Evolutionary conservation across 1,284 basidiomycete species (phyloP), one percentile per base, ranked within the genome.

Genomic region (Ceratorhiza oryzae-sativae): DNA sequence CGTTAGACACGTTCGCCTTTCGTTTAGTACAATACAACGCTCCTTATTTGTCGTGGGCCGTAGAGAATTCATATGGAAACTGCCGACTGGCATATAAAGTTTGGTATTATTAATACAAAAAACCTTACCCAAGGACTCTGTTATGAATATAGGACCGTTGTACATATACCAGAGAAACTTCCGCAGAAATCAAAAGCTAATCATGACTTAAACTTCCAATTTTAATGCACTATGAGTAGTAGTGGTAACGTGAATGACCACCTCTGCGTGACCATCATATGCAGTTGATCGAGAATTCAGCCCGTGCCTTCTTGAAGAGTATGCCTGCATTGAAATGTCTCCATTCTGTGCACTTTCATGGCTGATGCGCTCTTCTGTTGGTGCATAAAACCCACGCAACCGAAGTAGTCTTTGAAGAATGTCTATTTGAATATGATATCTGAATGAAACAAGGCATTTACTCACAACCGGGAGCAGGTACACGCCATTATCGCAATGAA

Each of bases 381-480:
- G 56, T 18, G 42, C 41, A 25, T 60, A 60, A 27, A 68, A 71
- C 18, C 56, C 56, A 9, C 67, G 67, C 20, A 71, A 34, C 39
- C 56, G 67, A 15, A 71, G 67, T 13, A 71, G 55, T 18, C 55
- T 71, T 25, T 27, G 8, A 27, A 25, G 49, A 23, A n/a, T n/a
- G n/a, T 23, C 3, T 15, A 34, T 45, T 20, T 20, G 8, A 59
- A 18, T 8, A 27, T 6, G 12, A 23, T 23, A 20, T 36, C 10
- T 12, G 12, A 23, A n/a, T 25, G 15, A 25, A 23, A 25, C n/a
- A 10, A 23, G 13, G 34, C n/a, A n/a, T 27, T 23, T 9, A 60
- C 67, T 59, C 45, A 71, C 67, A 71, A 20, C 27, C 67, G 55
- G 25, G 41, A 71, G 45, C 67, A 59, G 6, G 56, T 49, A 36